Evolutionary conservation across 2,329 filamentous ascomycete genomes (phyloP), one percentile per base, ranked within the genome.

Genomic region (Elsinoe arachidis): DNA sequence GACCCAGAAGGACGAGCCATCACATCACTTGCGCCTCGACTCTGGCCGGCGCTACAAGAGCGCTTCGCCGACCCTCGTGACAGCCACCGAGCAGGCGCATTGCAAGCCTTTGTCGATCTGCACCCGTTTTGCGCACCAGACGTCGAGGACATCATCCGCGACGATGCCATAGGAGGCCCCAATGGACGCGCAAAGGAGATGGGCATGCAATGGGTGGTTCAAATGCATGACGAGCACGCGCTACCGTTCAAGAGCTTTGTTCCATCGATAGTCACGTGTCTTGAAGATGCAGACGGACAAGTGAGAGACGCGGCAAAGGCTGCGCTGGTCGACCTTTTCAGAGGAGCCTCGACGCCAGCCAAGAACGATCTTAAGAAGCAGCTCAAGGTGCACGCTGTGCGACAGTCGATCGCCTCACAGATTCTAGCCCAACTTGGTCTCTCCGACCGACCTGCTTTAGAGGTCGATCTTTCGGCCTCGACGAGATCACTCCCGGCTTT

Each of bases 341-440:
- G 79, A 86, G 90, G 74, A 56, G 66, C 47, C 30, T 51, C 47
- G 3, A 35, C 51, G 6, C 38, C 39, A 21, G 92, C 91, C 52
- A 95, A 96, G 70, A 87, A 87, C 1, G 91, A 96, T 67, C 76
- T 97, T 34, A 93, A 93, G 74, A 87, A 83, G 68, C 90, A 96
- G 72, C 77, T 97, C 59, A 86, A 87, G 68, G 84, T 83, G 66
- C 87, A 88, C 70, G 90, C 90, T 66, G 89, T 97, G 52, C 83
- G 92, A 43, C 89, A 90, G 61, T 86, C 89, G 12, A 96, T 96
- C 66, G 86, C 88, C 61, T 81, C 85, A 57, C 86, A 87, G 61
- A 93, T 97, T 61, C 80, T 91, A 46, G 82, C 87, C 57, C 85
- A 87, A 61, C 80, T 95, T 56, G 81, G 80, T 5, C 81, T 86